Conservation (phyloP, 208 protist species). For the Histomonas meleagridis region DNA sequence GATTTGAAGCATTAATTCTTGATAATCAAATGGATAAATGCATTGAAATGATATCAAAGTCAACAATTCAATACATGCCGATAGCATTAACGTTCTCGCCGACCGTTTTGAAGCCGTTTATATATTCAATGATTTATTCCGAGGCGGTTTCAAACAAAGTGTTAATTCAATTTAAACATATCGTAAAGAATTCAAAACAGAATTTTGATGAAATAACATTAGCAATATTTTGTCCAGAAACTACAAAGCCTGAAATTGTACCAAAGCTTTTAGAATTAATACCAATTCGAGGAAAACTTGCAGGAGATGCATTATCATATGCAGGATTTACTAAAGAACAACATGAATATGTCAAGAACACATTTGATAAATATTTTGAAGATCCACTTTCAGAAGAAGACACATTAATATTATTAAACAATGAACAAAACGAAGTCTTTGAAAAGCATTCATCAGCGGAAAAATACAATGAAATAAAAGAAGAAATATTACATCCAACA, state of each 20-base stretch:
- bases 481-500: conserved; percentile 20
- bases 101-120: not conserved
- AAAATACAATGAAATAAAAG: not conserved
- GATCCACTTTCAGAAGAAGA: not conserved
- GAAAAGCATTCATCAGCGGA: not conserved
- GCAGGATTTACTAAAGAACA: not conserved
- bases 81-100: not conserved
- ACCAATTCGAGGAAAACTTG: not conserved
- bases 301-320: not conserved
- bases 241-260: not conserved
- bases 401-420: not conserved
- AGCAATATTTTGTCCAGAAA: not conserved
- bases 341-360: not conserved
- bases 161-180: not conserved
- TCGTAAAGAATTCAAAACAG: not conserved
- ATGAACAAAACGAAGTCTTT: not conserved
- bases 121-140: not conserved
- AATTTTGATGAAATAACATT: not conserved
- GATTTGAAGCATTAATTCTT: not conserved
- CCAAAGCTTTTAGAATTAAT: not conserved
- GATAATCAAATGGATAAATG: too few species aligned
- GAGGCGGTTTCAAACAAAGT: not conserved
- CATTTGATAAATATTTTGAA: not conserved
- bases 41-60: not conserved
- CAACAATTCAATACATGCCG: not conserved